Base-by-base conservation (phyloP, 768 basidiomycete species). In the Sporobolomyces roseus region DNA sequence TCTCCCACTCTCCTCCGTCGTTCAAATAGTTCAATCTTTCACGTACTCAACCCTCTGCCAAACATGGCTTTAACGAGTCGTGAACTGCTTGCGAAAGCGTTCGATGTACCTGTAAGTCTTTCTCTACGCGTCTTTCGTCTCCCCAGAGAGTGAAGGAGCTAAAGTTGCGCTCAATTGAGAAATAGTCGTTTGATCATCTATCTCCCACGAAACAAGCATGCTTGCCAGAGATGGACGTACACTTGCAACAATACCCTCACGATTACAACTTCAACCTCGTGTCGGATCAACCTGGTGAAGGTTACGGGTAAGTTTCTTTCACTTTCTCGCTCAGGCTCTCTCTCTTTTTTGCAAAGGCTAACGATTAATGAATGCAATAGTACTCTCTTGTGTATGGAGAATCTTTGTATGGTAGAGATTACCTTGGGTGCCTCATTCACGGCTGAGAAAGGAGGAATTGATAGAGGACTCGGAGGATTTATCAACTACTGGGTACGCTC, bases 231-330 rank as follows among this genome's bases (percentile, higher is more conserved):
- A 36, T 55, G 9, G n/a, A 36, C 9, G 14, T 19, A 5, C 54
- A 55, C 35, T n/a, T 55, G 19, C 14, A 55, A 36, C 14, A 23
- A 16, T 16, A 19, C 35, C 54, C 54, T 9, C n/a, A 23, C 54
- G 54, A 55, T 25, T 55, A 55, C 54, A 55, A 55, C 35, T 55
- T 55, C 35, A 21, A 6, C 35, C 3, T 55, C 54, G 23, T 8
- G 5, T 10, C 3, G 14, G 32, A 35, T 21, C 4, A 13, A 5
- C 6, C 35, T 23, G 21, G 23, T 21, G 25, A 8, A 8, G 54
- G 54, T 14, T 55, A 55, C 54, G 54, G 54, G 54, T 55, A 3
- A 32, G 52, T 33, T 29, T 51, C 38, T 9, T 9, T n/a, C 14
- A 9, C 3, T 21, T 23, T 53, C 21, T n/a, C 35, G 21, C 21